Conservation (phyloP, 306 rosid genomes). For the Astragalus glycyphyllos region DNA sequence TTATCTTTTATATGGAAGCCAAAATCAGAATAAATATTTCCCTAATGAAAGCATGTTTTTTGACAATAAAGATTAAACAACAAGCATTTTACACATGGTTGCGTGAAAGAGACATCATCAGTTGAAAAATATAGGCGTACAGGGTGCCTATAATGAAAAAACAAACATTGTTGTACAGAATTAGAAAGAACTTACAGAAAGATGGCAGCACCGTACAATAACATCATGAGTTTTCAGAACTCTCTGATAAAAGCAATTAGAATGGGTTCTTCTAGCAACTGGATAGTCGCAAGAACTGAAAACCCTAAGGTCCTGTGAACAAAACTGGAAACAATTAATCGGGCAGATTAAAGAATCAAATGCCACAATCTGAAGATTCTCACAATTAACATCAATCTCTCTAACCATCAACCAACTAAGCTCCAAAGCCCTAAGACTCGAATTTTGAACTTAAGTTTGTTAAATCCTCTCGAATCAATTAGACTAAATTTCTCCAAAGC, state of each 20-base stretch:
- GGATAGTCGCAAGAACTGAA: background rate
- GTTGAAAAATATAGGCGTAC: no score
- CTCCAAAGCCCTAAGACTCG: conserved; percentile 18
- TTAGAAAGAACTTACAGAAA: conserved; percentile 29
- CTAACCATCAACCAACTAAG: background rate
- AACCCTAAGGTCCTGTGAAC: background rate
- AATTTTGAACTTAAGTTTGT: background rate
- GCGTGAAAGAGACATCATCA: no score
- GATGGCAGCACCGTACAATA: conserved; percentile 25
- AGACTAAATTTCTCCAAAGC: conserved; percentile 26
- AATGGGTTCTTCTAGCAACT: no score
- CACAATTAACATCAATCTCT: conserved; percentile 14
- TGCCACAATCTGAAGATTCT: background rate
- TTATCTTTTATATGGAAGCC: no score
- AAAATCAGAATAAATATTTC: no score
- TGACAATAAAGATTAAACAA: no score
- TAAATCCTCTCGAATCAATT: background rate
- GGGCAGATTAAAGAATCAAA: conserved; percentile 23
- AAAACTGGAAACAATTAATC: background rate
- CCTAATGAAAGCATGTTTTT: no score
- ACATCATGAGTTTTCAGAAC: conserved; percentile 20
- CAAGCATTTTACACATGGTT: no score
- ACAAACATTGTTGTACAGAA: no score
- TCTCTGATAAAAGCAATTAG: rapidly evolving
- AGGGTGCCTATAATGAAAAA: no score